Conservation (phyloP, 2,329 filamentous ascomycete genomes). For the Trichothecium roseum region DNA sequence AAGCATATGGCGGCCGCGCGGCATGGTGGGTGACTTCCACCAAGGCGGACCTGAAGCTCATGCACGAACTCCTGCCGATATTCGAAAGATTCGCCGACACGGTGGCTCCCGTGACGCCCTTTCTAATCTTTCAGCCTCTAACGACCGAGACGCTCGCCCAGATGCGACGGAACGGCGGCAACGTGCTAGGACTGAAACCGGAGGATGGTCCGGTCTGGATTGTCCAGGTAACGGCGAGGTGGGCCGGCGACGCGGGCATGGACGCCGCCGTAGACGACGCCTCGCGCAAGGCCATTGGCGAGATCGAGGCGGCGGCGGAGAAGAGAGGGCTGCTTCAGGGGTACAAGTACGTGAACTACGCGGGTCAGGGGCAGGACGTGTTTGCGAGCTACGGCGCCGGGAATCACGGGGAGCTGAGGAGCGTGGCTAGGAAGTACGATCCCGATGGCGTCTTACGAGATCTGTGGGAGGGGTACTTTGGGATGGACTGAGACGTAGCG, state of each 20-base stretch:
- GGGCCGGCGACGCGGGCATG: conserved; percentile 6
- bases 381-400: conserved; percentile 25
- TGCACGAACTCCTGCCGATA: conserved; percentile 15
- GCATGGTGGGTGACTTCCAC: conserved; percentile 19
- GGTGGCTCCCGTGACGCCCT: conserved; percentile 7
- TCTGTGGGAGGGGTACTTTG: conserved; percentile 18
- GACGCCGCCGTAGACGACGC: too few species aligned
- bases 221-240: conserved; percentile 16
- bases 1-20: conserved; percentile 14
- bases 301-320: conserved; percentile 8
- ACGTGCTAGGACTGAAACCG: conserved; percentile 26
- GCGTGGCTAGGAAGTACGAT: conserved; percentile 20
- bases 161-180: conserved; percentile 26
- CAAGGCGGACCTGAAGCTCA: conserved; percentile 10
- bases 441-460: conserved; percentile 21
- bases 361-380: conserved; percentile 24
- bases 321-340: conserved; percentile 7
- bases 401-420: conserved; percentile 21
- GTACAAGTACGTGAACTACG: conserved; percentile 33
- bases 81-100: conserved; percentile 9
- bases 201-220: conserved; percentile 21
- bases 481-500: conserved; percentile 8
- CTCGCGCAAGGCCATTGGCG: too few species aligned
- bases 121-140: conserved; percentile 26
- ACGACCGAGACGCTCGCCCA: conserved; percentile 19